Evolutionary conservation across 2,329 filamentous ascomycete genomes (phyloP), one percentile per base, ranked within the genome.

Genomic region (Lasiodiplodia gonubiensis): DNA sequence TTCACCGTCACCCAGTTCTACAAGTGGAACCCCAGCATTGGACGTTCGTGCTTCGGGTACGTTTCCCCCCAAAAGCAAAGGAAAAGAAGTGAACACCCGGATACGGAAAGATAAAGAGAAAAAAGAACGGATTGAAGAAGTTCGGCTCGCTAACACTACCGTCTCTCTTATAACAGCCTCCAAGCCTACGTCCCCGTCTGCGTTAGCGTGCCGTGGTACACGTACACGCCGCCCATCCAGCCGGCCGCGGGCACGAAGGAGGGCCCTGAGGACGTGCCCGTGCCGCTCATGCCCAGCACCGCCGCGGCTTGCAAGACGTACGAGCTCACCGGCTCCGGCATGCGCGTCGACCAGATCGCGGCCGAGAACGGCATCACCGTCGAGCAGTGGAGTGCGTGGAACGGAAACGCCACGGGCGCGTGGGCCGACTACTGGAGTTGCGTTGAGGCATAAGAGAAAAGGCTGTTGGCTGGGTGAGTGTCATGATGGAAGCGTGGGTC

Each of bases 1-100:
- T 78, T 78, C 72, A 78, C 75, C 30, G 72, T 75, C 10, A 72
- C 73, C 14, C 75, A 77, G 52, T 71, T 78, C 51, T 75, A 74
- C 68, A 70, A 71, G n/a, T 78, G 76, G 76, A 78, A 78, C 70
- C 76, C 76, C 1, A 64, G 52, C 25, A 69, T 72, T 21, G 55
- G 48, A 23, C 60, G 27, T 18, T 27, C 21, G n/a, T 68, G 39
- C 46, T 33, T 49, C 18, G 25, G 59, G 59, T 63, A 51, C 18
- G 30, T 21, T 35, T n/a, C 60, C 55, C 8, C 21, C n/a, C 14
- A 27, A 27, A 52, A 52, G 23, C 23, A 27, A 35, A 35, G 10
- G 14, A 30, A 54, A 27, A 30, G 8, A 21, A 27, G 23, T 14
- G 8, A 16, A 25, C 1, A 21, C 42, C 14, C 42, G 8, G 39